Evolutionary conservation across 2,329 filamentous ascomycete species (phyloP).

Genomic region (Fusarium sp.): DNA sequence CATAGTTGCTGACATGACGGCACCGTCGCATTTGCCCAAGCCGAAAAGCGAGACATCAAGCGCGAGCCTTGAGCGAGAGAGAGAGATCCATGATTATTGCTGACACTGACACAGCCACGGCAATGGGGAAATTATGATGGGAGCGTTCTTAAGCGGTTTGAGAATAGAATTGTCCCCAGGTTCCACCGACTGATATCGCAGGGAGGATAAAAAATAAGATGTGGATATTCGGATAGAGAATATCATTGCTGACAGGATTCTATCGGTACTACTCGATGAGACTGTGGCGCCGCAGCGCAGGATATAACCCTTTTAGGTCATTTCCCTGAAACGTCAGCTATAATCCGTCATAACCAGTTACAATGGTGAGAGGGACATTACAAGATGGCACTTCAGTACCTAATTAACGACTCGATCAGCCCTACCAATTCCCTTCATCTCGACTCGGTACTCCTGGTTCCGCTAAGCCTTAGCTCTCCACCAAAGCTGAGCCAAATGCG

Average conservation of each 20-base stretch:
- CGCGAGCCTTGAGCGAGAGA: slow-evolving; percentile 2
- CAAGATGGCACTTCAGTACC: neutral
- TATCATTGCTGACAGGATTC: slow-evolving; percentile 19
- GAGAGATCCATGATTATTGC: neutral
- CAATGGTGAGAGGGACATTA: neutral
- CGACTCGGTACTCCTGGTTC: neutral
- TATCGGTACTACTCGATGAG: neutral
- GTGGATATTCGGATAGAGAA: slow-evolving; percentile 22
- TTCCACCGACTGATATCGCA: neutral
- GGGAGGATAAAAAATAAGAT: slow-evolving; percentile 18
- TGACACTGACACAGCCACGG: slow-evolving; percentile 15
- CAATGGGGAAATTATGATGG: neutral
- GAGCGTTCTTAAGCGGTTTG: neutral
- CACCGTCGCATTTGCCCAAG: slow-evolving; percentile 24
- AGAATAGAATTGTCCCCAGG: neutral
- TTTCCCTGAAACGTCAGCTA: neutral
- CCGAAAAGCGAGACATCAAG: slow-evolving; percentile 15
- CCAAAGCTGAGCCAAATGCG: slow-evolving; percentile 25
- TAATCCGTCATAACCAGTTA: neutral
- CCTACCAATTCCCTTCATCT: slow-evolving; percentile 12
- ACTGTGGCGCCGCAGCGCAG: slow-evolving; percentile 13
- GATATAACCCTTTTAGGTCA: neutral
- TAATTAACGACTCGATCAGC: slow-evolving; percentile 13
- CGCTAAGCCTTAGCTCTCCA: slow-evolving; percentile 34
- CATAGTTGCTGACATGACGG: slow-evolving; percentile 25